Evolutionary conservation across 306 rosid species (phyloP).

Genomic region (Sesbania bispinosa): DNA sequence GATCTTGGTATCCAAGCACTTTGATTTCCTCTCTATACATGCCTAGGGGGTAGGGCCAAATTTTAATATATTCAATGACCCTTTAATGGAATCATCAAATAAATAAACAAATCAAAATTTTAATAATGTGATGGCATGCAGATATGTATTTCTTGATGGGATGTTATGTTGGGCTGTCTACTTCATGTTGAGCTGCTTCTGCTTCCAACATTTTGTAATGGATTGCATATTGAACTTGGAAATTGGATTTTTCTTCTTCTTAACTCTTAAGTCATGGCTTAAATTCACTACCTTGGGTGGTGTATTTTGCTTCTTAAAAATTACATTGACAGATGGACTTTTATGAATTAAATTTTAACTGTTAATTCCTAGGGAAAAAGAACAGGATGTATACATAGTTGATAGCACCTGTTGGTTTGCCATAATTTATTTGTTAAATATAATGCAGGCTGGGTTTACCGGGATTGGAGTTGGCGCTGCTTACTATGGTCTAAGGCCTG

Average conservation of each 20-base stretch:
- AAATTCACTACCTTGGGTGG: too few species aligned
- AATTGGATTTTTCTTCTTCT: too few species aligned
- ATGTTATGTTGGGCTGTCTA: background rate
- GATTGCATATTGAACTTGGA: too few species aligned
- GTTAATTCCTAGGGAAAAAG: background rate
- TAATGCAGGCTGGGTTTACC: conserved; percentile 92
- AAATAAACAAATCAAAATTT: background rate
- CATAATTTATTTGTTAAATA: conserved; percentile 19
- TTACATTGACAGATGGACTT: too few species aligned
- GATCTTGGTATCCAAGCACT: background rate
- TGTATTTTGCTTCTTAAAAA: too few species aligned
- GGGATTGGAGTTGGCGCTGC: conserved; percentile 99
- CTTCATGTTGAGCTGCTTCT: background rate
- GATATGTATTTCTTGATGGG: background rate
- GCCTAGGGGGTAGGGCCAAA: too few species aligned
- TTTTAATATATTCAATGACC: too few species aligned
- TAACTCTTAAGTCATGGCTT: too few species aligned
- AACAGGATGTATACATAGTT: background rate
- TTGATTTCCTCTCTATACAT: background rate
- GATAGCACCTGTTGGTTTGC: conserved; percentile 18
- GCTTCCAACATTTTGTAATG: too few species aligned
- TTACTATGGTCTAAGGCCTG: conserved; percentile 87
- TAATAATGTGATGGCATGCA: background rate
- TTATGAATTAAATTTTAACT: background rate
- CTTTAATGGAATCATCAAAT: background rate